Evolutionary conservation across 2,329 filamentous ascomycete species (phyloP).

Genomic region (Botrytis porri): DNA sequence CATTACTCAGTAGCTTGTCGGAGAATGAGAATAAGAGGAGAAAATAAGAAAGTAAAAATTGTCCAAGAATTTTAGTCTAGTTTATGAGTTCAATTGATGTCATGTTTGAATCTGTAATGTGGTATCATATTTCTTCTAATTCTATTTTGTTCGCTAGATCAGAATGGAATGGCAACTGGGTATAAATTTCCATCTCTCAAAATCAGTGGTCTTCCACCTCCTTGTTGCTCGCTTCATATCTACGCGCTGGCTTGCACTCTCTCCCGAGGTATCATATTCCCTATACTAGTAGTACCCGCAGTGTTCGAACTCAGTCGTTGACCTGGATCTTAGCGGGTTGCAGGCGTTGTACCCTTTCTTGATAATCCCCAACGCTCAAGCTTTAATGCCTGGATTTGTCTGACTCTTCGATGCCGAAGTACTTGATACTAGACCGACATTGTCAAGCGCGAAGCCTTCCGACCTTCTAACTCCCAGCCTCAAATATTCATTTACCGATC

Average conservation of each 20-base stretch:
- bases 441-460: neutral
- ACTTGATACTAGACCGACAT: neutral
- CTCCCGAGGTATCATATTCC: neutral
- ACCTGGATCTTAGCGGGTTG: neutral
- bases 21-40: conserved; percentile 17
- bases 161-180: neutral
- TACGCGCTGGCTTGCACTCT: too few species aligned
- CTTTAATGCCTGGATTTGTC: neutral
- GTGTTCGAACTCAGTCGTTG: neutral
- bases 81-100: conserved; percentile 40
- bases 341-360: neutral
- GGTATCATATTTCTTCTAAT: neutral
- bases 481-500: conserved; percentile 48
- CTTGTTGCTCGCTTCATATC: neutral
- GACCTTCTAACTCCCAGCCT: neutral
- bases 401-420: too few species aligned
- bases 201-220: neutral
- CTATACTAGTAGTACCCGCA: neutral
- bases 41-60: conserved; percentile 20
- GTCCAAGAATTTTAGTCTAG: conserved; percentile 34
- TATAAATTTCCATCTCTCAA: neutral
- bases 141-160: neutral
- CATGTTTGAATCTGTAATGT: neutral
- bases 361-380: neutral
- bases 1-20: conserved; percentile 19